Base-by-base conservation (phyloP, 345 rosid genomes). In the Adansonia digitata region DNA sequence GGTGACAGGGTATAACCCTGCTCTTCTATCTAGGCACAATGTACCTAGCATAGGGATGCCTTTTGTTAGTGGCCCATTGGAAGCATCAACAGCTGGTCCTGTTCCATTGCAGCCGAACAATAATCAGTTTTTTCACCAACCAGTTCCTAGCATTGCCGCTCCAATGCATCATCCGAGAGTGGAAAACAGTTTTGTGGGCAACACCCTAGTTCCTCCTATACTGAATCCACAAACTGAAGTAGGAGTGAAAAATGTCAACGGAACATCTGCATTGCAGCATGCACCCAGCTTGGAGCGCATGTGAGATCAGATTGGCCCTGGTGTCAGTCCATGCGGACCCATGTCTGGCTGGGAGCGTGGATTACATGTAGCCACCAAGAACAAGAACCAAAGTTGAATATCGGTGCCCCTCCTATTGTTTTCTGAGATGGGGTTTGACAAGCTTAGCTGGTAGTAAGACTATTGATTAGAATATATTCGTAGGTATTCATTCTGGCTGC, bases 1-100 rank as follows among this genome's bases (percentile, higher is more conserved):
- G 71, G 91, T 90, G 74, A 91, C 97, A 7, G 98, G 98, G 79
- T 80, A 88, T 81, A 91, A 90, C 80, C 97, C 98, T 2, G 71
- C 29, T 26, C 81, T 87, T 73, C 86, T 89, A 4, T 84, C 89
- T 57, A 84, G 88, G 81, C 78, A 92, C 34, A 87, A 76, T 55
- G 81, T 86, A 75, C 81, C 80, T 56, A 74, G 46, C 69, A 75
- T 71, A 15, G 83, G 81, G 59, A 80, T 83, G 76, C 89, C 91
- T 61, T 83, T 81, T 67, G 74, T 80, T 64, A 75, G 72, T 76
- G 65, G 42, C 59, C 80, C 84, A 26, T 6, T 79, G 73, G 82
- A 77, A 69, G 77, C 78, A 46, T 72, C 81, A 12, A 39, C 82
- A 5, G 63, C 34, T 69, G 68, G 83, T 46, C 68, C 78, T 17